A percentile compares a stretch with the other conserved stretches of the same genome.
These are phyloP conservation scores for Trichoderma semiorbis DNA, from an alignment of 2,329 filamentous ascomycete species.

Conservation along the genomic window DNA sequence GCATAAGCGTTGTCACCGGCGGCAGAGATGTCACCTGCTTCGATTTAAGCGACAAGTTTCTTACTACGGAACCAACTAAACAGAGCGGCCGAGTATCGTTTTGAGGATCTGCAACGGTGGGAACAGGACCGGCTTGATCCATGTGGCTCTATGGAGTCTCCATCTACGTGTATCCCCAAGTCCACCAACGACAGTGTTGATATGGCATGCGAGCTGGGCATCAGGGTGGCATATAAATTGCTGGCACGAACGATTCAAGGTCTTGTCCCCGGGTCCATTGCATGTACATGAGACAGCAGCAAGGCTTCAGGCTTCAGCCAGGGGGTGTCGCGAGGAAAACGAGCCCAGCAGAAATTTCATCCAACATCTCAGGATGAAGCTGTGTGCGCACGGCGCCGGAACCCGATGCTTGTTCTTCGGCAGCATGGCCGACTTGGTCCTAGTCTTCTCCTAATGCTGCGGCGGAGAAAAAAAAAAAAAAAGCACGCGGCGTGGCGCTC, in stretches of 20 bases:
- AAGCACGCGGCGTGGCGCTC: constrained; percentile 3
- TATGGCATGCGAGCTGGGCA: not conserved
- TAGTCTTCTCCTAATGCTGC: not conserved
- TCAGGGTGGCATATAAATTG: not conserved
- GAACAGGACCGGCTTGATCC: not conserved
- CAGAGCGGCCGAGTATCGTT: not conserved
- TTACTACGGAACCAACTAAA: not conserved
- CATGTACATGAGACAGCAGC: constrained; percentile 4
- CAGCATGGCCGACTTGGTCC: constrained; percentile 9
- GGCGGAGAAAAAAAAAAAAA: constrained; percentile 12
- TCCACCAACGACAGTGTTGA: not conserved
- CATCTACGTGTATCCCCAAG: not conserved
- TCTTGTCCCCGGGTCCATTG: not conserved
- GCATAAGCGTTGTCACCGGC: not conserved
- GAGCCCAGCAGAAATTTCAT: not conserved
- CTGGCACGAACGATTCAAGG: not conserved
- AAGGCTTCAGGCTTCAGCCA: not conserved
- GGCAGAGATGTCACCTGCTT: not conserved
- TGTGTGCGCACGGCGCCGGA: not conserved
- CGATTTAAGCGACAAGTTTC: not conserved
- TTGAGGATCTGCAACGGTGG: not conserved
- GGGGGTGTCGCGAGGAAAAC: not conserved
- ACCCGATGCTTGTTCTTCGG: not conserved
- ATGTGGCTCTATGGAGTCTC: not conserved
- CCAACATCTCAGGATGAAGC: not conserved